Percentiles rank a stretch among this genome's conserved stretches.
These are phyloP conservation scores for Fusarium veterinarium DNA, from an alignment of 2,329 filamentous ascomycete genomes.

Conservation along the genomic window DNA sequence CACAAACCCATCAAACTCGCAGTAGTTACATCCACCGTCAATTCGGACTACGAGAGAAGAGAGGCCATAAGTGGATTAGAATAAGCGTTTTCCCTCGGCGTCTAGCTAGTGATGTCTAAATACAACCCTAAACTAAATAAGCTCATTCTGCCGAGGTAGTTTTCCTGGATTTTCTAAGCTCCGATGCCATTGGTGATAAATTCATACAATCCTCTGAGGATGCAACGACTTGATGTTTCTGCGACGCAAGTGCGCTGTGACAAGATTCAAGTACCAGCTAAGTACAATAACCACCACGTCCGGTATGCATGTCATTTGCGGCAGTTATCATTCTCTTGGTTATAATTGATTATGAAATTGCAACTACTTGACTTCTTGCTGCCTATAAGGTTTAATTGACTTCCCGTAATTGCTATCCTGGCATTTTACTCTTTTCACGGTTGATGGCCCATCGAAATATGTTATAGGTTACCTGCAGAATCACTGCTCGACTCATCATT, in stretches of 20 bases:
- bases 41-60: not conserved
- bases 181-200: not conserved
- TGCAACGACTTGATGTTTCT: not conserved
- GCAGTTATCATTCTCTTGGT: not conserved
- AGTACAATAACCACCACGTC: not conserved
- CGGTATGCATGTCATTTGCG: not conserved
- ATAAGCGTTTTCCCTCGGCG: not conserved
- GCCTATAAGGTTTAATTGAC: not conserved
- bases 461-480: not conserved
- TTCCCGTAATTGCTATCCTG: not conserved
- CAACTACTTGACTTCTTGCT: too few relatives aligned
- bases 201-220: not conserved
- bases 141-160: not conserved
- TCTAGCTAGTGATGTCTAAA: not conserved
- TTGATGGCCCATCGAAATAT: not conserved
- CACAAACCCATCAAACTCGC: not conserved
- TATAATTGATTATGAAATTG: not conserved
- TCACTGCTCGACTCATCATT: too few relatives aligned
- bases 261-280: not conserved
- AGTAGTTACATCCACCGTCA: not conserved
- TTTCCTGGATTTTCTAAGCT: fast-evolving
- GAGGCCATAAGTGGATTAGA: not conserved
- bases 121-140: not conserved
- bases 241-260: too few relatives aligned
- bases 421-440: not conserved